Conservation (phyloP, 1,284 basidiomycete genomes). For the Apiotrichum veenhuisii region DNA sequence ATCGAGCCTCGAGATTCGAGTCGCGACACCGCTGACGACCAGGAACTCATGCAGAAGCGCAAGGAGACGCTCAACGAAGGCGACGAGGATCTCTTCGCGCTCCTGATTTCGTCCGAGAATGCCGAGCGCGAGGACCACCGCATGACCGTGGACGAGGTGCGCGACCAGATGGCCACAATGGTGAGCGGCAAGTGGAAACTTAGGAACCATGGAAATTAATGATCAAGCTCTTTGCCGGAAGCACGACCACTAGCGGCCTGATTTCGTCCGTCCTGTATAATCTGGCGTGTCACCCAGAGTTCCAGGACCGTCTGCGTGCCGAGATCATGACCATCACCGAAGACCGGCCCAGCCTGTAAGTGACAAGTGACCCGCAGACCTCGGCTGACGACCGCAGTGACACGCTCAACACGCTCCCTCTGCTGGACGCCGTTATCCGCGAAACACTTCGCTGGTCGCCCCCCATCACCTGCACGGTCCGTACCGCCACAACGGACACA, state of each 20-base stretch:
- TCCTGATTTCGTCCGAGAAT: constrained; percentile 57
- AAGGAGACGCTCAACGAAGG: constrained; percentile 44
- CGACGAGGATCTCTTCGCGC: constrained; percentile 23
- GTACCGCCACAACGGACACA: constrained; percentile 57
- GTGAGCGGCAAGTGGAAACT: constrained; percentile 50
- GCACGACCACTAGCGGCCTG: constrained; percentile 66
- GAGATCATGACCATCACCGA: constrained; percentile 49
- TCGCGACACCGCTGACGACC: not conserved
- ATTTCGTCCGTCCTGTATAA: constrained; percentile 66
- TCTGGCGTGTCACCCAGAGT: constrained; percentile 55
- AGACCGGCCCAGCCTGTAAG: constrained; percentile 22
- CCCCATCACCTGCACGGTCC: constrained; percentile 61
- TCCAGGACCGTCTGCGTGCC: constrained; percentile 57
- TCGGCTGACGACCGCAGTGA: constrained; percentile 23
- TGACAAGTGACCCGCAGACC: not conserved
- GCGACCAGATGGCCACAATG: constrained; percentile 72
- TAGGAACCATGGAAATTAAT: not conserved
- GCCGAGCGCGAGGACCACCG: constrained; percentile 54
- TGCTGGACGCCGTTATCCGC: constrained; percentile 60
- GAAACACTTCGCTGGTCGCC: constrained; percentile 62
- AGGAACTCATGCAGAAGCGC: not conserved
- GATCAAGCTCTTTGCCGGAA: constrained; percentile 53
- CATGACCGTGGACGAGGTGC: constrained; percentile 63
- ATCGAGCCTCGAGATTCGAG: too few species aligned
- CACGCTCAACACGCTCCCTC: constrained; percentile 50